Evolutionary conservation across 164 flowering plant genomes (phyloP).

Genomic region (Euptelea pleiosperma): DNA sequence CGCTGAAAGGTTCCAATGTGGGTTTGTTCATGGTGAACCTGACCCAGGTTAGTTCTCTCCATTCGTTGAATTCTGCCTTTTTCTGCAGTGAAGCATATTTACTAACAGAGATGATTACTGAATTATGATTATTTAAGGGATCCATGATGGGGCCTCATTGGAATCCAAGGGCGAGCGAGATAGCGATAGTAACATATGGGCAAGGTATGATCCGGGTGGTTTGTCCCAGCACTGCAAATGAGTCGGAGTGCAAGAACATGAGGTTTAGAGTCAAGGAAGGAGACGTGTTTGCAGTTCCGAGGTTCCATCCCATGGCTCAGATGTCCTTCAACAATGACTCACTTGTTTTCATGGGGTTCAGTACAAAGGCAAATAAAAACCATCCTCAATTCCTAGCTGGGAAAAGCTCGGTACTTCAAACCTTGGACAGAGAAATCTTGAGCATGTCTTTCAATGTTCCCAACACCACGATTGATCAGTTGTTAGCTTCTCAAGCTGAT

Average conservation of each 20-base stretch:
- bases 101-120: no score
- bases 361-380: constrained; percentile 50
- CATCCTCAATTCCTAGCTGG: constrained; percentile 81
- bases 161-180: constrained; percentile 83
- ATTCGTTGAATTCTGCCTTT: no score
- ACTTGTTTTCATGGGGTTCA: constrained; percentile 80
- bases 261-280: constrained; percentile 70
- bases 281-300: constrained; percentile 65
- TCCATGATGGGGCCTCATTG: constrained; percentile 97
- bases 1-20: constrained; percentile 39
- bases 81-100: no score
- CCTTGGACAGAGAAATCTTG: constrained; percentile 40
- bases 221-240: constrained; percentile 37
- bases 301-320: constrained; percentile 84
- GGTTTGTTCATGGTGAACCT: constrained; percentile 78
- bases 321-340: constrained; percentile 71
- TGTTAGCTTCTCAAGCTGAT: constrained; percentile 43
- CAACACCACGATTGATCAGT: constrained; percentile 32
- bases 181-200: constrained; percentile 61
- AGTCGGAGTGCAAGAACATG: constrained; percentile 37
- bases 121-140: constrained; percentile 55
- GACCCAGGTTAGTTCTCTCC: constrained; percentile 44
- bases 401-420: constrained; percentile 50
- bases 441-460: constrained; percentile 51
- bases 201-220: constrained; percentile 67